Evolutionary conservation across 73 alveolate species (phyloP), one percentile per base, ranked within the genome.

Genomic region (Urostyla sp.): DNA sequence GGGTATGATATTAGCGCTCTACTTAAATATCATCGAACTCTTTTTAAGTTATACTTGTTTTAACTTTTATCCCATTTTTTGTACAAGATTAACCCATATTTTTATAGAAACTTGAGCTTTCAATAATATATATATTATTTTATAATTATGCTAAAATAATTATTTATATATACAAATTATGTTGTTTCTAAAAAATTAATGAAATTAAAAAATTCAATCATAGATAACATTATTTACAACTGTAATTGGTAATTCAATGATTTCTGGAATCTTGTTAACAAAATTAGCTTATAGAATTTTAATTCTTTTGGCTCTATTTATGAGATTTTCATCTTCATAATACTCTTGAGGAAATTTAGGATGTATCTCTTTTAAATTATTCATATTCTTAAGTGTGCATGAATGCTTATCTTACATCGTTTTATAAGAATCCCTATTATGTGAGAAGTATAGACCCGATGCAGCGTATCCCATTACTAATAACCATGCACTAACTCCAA

Each of bases 171-270:
- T n/a, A n/a, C n/a, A n/a, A n/a, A n/a, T n/a, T n/a, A n/a, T n/a
- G n/a, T n/a, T n/a, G n/a, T n/a, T n/a, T n/a, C n/a, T n/a, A n/a
- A n/a, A n/a, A n/a, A n/a, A n/a, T n/a, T n/a, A n/a, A n/a, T n/a
- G n/a, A n/a, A n/a, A n/a, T n/a, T n/a, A n/a, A n/a, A n/a, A n/a
- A n/a, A n/a, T n/a, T n/a, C n/a, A n/a, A n/a, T n/a, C 18, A 37
- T 73, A 73, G 48, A 73, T 27, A 13, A 73, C 85, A 34, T 73
- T 73, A 23, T 73, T 73, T 10, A 73, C 85, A 16, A 73, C 85
- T 11, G 85, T 73, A 28, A 73, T 73, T 15, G 85, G 85, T 46
- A 73, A 23, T 61, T 73, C 85, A 11, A 73, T 57, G 10, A 49
- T 35, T 26, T 73, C 85, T 10, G 85, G 75, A 11, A 73, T 73